phyloP scores from a whole-genome alignment of 2,329 filamentous ascomycete species.

The Thyridium curvatum region DNA sequence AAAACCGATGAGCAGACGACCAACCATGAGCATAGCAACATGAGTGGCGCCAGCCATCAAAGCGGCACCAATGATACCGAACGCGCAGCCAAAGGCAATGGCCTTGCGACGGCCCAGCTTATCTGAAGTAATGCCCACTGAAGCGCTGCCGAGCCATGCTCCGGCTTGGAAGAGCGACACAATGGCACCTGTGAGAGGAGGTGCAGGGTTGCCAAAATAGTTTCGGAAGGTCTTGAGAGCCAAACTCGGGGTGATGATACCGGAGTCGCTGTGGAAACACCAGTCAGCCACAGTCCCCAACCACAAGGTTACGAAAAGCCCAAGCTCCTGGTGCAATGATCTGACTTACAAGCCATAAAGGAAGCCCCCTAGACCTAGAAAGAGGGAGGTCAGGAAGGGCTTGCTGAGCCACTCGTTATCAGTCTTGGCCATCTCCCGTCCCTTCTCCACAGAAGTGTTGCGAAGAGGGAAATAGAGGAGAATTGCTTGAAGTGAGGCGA shows the following conservation, averaged over 20 bases:
- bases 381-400: constrained; percentile 29
- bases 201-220: constrained; percentile 26
- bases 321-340: neutral
- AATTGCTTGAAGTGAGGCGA: too few species aligned
- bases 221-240: constrained; percentile 25
- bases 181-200: constrained; percentile 28
- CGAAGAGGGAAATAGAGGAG: too few species aligned
- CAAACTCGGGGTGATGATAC: constrained; percentile 32
- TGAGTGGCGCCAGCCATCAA: constrained; percentile 33
- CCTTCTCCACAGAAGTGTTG: too few species aligned
- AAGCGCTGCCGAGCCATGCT: constrained; percentile 32
- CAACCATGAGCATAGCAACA: constrained; percentile 31
- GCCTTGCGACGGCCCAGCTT: constrained; percentile 27
- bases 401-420: constrained; percentile 25
- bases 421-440: neutral
- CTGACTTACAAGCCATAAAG: constrained; percentile 29
- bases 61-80: constrained; percentile 29
- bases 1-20: constrained; percentile 28
- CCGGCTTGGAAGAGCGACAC: constrained; percentile 33
- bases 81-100: constrained; percentile 32
- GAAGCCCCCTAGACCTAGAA: constrained; percentile 32
- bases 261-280: constrained; percentile 24
- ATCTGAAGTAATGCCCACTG: constrained; percentile 30
- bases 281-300: constrained; percentile 2
- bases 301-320: neutral